A percentile compares a stretch with the other conserved stretches of the same genome.
Evolutionary conservation across 805 yeast species (phyloP).

Genomic region (Soucietia sequanensis): DNA sequence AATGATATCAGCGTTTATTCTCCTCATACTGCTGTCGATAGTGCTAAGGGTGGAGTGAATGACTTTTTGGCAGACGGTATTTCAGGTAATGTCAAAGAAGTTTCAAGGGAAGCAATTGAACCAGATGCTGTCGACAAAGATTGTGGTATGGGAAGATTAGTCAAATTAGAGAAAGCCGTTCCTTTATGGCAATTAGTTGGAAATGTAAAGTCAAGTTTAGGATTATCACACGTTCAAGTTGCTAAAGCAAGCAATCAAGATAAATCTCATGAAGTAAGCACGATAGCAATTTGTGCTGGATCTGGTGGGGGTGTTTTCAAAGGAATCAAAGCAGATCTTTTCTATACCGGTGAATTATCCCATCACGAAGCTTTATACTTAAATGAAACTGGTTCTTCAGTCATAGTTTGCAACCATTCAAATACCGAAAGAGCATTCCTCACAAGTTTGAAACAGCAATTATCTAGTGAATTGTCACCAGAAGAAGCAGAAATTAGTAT

Average conservation of each 20-base stretch:
- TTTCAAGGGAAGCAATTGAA: constrained; percentile 38
- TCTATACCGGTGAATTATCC: constrained; percentile 87
- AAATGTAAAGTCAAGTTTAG: constrained; percentile 53
- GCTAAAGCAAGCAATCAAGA: constrained; percentile 37
- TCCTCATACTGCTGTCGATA: constrained; percentile 96
- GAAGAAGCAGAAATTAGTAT: constrained; percentile 46
- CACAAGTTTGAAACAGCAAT: constrained; percentile 47
- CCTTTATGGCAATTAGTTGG: constrained; percentile 44
- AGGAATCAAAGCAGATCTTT: constrained; percentile 63
- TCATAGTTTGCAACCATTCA: constrained; percentile 82
- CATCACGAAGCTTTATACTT: constrained; percentile 85
- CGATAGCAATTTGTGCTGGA: constrained; percentile 92
- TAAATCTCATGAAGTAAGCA: constrained; percentile 36
- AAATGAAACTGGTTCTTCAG: constrained; percentile 68
- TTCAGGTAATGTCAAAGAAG: constrained; percentile 23
- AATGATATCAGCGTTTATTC: constrained; percentile 85
- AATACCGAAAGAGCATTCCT: constrained; percentile 92
- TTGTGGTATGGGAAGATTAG: constrained; percentile 82
- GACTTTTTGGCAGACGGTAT: constrained; percentile 81
- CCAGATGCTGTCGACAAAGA: constrained; percentile 44
- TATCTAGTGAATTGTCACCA: constrained; percentile 44
- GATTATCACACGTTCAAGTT: constrained; percentile 59
- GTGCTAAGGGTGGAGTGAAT: constrained; percentile 89
- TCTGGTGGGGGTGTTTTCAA: constrained; percentile 81
- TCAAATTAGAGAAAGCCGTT: constrained; percentile 46